phyloP scores from a whole-genome alignment of 2,329 filamentous ascomycete species.

The Amylocarpus encephaloides region DNA sequence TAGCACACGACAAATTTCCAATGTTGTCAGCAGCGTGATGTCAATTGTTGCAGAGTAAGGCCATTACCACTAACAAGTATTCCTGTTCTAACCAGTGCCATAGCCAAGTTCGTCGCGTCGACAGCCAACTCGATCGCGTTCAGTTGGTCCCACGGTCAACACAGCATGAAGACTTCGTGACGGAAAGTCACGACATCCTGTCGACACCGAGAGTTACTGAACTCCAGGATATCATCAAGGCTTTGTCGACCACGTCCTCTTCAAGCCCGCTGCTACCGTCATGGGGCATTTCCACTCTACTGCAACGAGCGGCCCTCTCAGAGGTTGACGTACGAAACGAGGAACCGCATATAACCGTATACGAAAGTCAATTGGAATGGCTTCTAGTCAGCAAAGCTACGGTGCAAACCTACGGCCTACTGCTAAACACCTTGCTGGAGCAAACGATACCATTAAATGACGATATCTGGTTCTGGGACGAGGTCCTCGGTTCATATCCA shows the following conservation, averaged over 20 bases:
- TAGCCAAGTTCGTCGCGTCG: conserved; percentile 53
- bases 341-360: conserved; percentile 39
- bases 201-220: conserved; percentile 49
- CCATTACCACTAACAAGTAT: background rate
- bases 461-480: conserved; percentile 95
- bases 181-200: conserved; percentile 29
- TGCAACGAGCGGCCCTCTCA: conserved; percentile 56
- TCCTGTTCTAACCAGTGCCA: conserved; percentile 2
- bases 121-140: conserved; percentile 60
- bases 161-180: conserved; percentile 33
- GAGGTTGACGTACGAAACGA: conserved; percentile 32
- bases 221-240: conserved; percentile 62
- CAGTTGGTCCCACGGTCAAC: conserved; percentile 42
- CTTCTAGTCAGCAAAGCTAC: conserved; percentile 84
- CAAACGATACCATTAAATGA: conserved; percentile 78
- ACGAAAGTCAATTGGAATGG: conserved; percentile 83
- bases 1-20: background rate
- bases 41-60: conserved; percentile 43
- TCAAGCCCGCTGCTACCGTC: conserved; percentile 56
- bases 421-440: conserved; percentile 71
- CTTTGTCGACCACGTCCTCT: conserved; percentile 63
- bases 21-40: conserved; percentile 31
- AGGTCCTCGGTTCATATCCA: conserved; percentile 70
- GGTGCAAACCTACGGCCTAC: conserved; percentile 78
- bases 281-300: conserved; percentile 52